Evolutionary conservation across 768 basidiomycete genomes (phyloP).

Genomic region (Guyanaporus albipodus): DNA sequence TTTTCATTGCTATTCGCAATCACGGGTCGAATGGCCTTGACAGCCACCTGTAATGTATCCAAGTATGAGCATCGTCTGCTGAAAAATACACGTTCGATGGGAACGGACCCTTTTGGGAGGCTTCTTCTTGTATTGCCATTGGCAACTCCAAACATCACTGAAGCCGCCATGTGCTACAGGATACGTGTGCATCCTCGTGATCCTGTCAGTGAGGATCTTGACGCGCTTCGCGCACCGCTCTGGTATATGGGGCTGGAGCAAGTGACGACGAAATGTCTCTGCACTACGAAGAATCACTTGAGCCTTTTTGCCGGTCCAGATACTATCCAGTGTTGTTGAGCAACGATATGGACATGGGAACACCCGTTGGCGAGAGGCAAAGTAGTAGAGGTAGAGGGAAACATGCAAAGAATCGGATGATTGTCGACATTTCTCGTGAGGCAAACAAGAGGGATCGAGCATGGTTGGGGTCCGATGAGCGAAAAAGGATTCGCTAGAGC

Average conservation of each 20-base stretch:
- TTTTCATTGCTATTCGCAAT: constrained; percentile 11
- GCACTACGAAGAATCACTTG: fast-evolving
- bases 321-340: too few species aligned
- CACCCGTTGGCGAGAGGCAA: too few species aligned
- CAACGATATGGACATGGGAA: too few species aligned
- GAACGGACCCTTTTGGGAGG: constrained; percentile 12
- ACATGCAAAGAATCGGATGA: too few species aligned
- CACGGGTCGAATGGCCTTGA: constrained; percentile 22
- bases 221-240: background rate
- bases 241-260: background rate
- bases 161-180: constrained; percentile 29
- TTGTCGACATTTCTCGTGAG: too few species aligned
- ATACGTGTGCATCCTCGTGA: constrained; percentile 14
- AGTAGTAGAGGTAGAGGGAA: too few species aligned
- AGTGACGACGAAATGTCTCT: background rate
- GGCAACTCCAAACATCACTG: constrained; percentile 30
- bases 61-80: background rate
- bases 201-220: constrained; percentile 14
- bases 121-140: background rate
- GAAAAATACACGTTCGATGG: too few species aligned
- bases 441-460: too few species aligned
- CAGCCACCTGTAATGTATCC: constrained; percentile 19
- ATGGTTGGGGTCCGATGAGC: too few species aligned
- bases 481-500: too few species aligned
- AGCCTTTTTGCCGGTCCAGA: constrained; percentile 2